A percentile compares a stretch with the other conserved stretches of the same genome.
These are phyloP conservation scores for Trichosporon sp. DNA, from an alignment of 1,284 basidiomycete genomes.

Conservation along the genomic window DNA sequence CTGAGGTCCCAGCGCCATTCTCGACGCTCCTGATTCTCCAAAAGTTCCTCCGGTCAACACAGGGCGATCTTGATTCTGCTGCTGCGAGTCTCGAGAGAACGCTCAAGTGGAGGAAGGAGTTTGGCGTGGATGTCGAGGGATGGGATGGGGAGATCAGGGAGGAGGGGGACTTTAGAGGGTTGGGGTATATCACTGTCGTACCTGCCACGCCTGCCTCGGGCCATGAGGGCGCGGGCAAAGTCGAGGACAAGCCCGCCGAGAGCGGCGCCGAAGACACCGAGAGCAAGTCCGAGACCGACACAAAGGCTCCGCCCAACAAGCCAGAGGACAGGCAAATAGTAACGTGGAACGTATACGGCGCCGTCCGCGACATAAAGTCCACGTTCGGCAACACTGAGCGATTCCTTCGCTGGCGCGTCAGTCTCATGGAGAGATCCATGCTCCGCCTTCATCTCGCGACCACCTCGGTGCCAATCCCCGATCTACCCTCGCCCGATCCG, in stretches of 20 bases:
- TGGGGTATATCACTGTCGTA: slow-evolving; percentile 26
- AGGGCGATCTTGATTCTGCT: slow-evolving; percentile 17
- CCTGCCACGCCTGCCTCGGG: not conserved
- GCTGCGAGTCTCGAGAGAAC: slow-evolving; percentile 17
- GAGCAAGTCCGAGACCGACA: too few relatives aligned
- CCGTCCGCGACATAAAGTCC: slow-evolving; percentile 17
- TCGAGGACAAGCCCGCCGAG: not conserved
- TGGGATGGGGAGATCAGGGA: not conserved
- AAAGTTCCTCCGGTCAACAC: slow-evolving; percentile 25
- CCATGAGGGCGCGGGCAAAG: not conserved
- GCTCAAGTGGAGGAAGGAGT: slow-evolving; percentile 26
- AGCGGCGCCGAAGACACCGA: slow-evolving; percentile 6
- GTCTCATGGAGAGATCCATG: slow-evolving; percentile 23
- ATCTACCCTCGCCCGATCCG: slow-evolving; percentile 18
- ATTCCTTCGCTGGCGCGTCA: slow-evolving; percentile 30
- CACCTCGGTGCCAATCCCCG: slow-evolving; percentile 22
- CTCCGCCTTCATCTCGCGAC: slow-evolving; percentile 18
- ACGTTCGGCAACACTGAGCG: slow-evolving; percentile 30
- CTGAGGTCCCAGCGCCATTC: slow-evolving; percentile 11
- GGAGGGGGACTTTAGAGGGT: slow-evolving; percentile 18
- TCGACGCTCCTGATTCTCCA: slow-evolving; percentile 24
- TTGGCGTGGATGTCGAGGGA: slow-evolving; percentile 15
- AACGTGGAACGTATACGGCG: slow-evolving; percentile 31
- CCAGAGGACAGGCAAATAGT: slow-evolving; percentile 15
- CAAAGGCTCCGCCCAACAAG: too few relatives aligned